These are phyloP conservation scores for Citrus sp. DNA, from an alignment of 345 rosid genomes.

Conservation along the genomic window DNA sequence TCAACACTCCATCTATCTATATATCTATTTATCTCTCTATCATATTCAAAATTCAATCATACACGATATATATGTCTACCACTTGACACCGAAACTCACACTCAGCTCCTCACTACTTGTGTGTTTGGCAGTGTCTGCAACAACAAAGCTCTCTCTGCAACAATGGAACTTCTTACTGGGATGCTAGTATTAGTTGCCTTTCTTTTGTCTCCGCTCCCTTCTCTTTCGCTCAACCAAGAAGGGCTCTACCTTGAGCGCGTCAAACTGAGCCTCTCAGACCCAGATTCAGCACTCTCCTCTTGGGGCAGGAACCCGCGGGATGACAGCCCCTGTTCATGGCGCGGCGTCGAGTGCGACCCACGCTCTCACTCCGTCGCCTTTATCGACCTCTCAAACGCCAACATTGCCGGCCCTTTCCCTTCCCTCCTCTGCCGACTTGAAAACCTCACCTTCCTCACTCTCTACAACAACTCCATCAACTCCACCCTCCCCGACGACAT, in stretches of 20 bases:
- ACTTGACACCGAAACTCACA: neutral
- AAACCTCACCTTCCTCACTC: slow-evolving; percentile 45
- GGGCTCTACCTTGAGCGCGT: slow-evolving; percentile 53
- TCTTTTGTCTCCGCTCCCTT: slow-evolving; percentile 6
- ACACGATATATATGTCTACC: too few relatives aligned
- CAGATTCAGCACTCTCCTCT: slow-evolving; percentile 49
- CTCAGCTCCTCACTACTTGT: too few relatives aligned
- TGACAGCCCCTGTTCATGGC: slow-evolving; percentile 58
- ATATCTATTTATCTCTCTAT: neutral
- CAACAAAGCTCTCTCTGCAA: neutral
- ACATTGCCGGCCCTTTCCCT: slow-evolving; percentile 78
- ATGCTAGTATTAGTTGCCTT: slow-evolving; percentile 28
- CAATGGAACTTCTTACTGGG: slow-evolving; percentile 10
- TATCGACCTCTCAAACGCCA: slow-evolving; percentile 53
- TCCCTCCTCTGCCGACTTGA: slow-evolving; percentile 63
- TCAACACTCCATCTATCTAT: neutral
- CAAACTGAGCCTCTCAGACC: slow-evolving; percentile 51
- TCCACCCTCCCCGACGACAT: slow-evolving; percentile 61
- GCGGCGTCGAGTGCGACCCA: slow-evolving; percentile 47
- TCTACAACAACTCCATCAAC: slow-evolving; percentile 64
- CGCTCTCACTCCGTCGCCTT: slow-evolving; percentile 49
- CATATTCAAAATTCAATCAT: neutral
- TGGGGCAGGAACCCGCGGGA: slow-evolving; percentile 45
- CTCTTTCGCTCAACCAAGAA: slow-evolving; percentile 55
- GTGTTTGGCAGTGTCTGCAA: neutral